Conservation (phyloP, 371 early-diverging fungal species). For the Phascolomyces articulosus region DNA sequence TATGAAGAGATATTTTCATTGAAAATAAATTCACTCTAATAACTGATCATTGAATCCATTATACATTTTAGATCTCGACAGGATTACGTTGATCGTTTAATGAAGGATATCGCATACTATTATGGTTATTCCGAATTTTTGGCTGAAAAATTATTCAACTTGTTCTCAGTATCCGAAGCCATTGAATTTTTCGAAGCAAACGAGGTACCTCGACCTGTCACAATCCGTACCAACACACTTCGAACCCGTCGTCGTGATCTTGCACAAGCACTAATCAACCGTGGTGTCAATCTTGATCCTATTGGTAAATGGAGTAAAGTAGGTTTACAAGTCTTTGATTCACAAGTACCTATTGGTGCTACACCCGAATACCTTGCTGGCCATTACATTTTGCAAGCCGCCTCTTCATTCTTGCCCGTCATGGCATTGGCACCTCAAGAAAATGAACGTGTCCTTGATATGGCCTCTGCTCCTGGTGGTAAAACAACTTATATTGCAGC, state of each 20-base stretch:
- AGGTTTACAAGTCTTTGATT: constrained; percentile 91
- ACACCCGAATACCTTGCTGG: constrained; percentile 99
- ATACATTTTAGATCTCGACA: constrained; percentile 58
- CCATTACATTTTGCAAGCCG: constrained; percentile 99
- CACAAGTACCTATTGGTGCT: constrained; percentile 92
- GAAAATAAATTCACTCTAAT: no score
- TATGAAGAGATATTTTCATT: no score
- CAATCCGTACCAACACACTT: constrained; percentile 97
- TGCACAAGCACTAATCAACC: constrained; percentile 91
- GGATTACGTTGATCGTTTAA: constrained; percentile 86
- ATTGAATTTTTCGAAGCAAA: constrained; percentile 99
- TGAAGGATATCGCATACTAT: constrained; percentile 86
- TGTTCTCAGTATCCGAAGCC: constrained; percentile 90
- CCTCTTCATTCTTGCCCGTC: constrained; percentile 98
- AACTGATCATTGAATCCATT: no score
- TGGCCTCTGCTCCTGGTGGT: constrained; percentile 99
- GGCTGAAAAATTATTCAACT: constrained; percentile 88
- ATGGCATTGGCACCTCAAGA: constrained; percentile 96
- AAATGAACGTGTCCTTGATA: constrained; percentile 95
- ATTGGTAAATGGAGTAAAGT: constrained; percentile 96
- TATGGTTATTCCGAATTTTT: constrained; percentile 97
- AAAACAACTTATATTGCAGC: constrained; percentile 97
- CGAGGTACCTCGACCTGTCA: constrained; percentile 96
- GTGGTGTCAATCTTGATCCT: constrained; percentile 98
- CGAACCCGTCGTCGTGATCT: constrained; percentile 94